Evolutionary conservation across 495 filamentous ascomycete genomes (phyloP), one percentile per base, ranked within the genome.

Genomic region (Penicillium verhagenii): DNA sequence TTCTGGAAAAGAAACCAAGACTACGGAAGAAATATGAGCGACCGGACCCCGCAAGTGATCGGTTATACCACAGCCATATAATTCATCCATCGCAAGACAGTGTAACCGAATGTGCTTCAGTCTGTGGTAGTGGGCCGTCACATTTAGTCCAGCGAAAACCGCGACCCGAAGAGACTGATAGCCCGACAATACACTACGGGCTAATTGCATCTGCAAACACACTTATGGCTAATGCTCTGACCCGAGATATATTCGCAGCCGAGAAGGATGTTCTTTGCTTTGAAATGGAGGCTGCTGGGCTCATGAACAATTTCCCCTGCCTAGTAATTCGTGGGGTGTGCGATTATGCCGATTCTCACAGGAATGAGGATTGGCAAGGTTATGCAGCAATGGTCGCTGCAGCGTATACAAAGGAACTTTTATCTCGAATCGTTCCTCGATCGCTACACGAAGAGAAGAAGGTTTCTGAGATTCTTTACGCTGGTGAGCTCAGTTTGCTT

Each of bases 211-310:
- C 60, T 8, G 60, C 47, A 1, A 66, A 68, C 35, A 28, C 14
- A 40, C 40, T 68, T 19, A 47, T 66, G 16, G 58, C 54, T 31
- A 44, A 63, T 46, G 60, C 52, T 37, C 20, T 21, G 31, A 19
- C 29, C 9, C 54, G 59, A 16, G 59, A 66, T 42, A 28, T 38
- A 18, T 38, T 64, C 50, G 44, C 25, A 23, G 54, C 29, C 2
- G 47, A 47, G 4, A 28, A 33, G 23, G 26, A 31, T 26, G 42
- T 47, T 37, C 4, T 49, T 5, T 49, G 47, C 31, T 49, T 49
- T 38, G 73, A 74, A 29, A 74, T 74, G 70, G 73, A 73, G 54
- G 74, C 68, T 3, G 2, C 72, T 9, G 73, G 73, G 0, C 33
- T 76, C 25, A 70, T 66, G 61, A 54, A 70, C 38, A 31, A 62